Percentiles rank a stretch among this genome's conserved stretches.
These are phyloP conservation scores for Ettlia oleoabundans DNA, from an alignment of 139 green algal species.

Conservation along the genomic window DNA sequence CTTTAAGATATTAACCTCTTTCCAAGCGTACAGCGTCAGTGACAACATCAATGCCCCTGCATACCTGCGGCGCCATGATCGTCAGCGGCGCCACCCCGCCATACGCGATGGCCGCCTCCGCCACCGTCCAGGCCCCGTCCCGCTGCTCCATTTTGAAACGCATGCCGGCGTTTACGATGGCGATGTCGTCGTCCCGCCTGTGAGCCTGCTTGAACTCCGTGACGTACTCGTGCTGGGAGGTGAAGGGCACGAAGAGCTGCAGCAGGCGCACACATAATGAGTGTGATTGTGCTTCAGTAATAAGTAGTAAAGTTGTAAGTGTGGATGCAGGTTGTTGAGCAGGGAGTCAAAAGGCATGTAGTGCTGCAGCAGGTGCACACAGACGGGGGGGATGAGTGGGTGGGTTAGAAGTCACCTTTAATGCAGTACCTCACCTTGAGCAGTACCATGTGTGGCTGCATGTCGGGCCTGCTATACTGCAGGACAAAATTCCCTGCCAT, in stretches of 20 bases:
- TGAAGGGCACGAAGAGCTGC: constrained; percentile 79
- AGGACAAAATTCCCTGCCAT: constrained; percentile 95
- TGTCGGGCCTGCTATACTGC: constrained; percentile 86
- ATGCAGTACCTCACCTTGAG: constrained; percentile 38
- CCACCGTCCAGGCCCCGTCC: constrained; percentile 62
- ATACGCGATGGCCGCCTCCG: constrained; percentile 76
- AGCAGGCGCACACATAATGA: too few species aligned
- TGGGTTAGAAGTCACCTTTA: too few species aligned
- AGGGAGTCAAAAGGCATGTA: too few species aligned
- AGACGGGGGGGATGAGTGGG: too few species aligned
- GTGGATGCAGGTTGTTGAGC: too few species aligned
- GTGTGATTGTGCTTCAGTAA: too few species aligned
- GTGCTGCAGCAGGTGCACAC: too few species aligned
- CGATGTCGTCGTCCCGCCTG: constrained; percentile 96
- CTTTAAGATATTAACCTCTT: background rate
- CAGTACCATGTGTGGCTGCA: constrained; percentile 86
- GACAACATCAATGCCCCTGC: background rate
- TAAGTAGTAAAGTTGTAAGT: too few species aligned
- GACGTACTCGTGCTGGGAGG: constrained; percentile 81
- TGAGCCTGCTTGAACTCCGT: constrained; percentile 96
- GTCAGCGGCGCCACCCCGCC: constrained; percentile 87
- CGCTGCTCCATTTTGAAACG: constrained; percentile 56
- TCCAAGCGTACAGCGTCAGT: background rate
- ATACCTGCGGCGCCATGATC: constrained; percentile 63
- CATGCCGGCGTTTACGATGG: constrained; percentile 95